Evolutionary conservation across 305 asterid genomes (phyloP), one percentile per base, ranked within the genome.

Genomic region (Rubia balearica): DNA sequence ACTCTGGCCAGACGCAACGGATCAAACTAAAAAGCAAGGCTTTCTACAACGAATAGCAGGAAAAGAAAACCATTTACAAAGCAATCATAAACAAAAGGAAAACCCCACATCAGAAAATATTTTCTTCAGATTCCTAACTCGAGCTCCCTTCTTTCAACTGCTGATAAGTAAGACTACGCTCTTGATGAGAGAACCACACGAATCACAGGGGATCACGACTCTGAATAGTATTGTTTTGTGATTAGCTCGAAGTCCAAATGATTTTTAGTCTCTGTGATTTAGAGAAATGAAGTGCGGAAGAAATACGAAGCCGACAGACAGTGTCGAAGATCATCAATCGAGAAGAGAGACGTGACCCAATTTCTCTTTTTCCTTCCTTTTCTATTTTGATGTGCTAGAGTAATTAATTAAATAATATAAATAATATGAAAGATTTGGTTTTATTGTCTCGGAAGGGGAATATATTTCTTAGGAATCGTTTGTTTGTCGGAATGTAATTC

Each of bases 1-100:
- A 79, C 73, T 61, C 71, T 67, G 13, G 40, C 71, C 68, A 65
- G 43, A 71, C 73, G 21, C 27, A 72, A 67, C 64, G 40, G 40
- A 76, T 69, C 69, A 74, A n/a, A 61, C 41, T 8, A 61, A 57
- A 53, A 53, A 22, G 57, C 60, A 61, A 30, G 5, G 10, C 33
- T 66, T 19, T n/a, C 55, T 17, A 38, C 56, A 43, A 30, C 1
- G 13, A 33, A 64, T 6, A 11, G 33, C 51, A 43, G 12, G 41
- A 22, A 61, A 67, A 73, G 14, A 5, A 10, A 12, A 14, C 55
- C 46, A 57, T 24, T 46, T 45, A 8, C 12, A 33, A 13, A 27
- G 69, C 61, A 9, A 38, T 63, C 22, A 16, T 13, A 51, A 22
- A 65, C 64, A 51, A 72, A 49, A 57, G 16, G 30, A 30, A 51